A percentile compares a stretch with the other conserved stretches of the same genome.
These are phyloP conservation scores for Fraxinus albicans DNA, from an alignment of 305 asterid species.

Conservation along the genomic window DNA sequence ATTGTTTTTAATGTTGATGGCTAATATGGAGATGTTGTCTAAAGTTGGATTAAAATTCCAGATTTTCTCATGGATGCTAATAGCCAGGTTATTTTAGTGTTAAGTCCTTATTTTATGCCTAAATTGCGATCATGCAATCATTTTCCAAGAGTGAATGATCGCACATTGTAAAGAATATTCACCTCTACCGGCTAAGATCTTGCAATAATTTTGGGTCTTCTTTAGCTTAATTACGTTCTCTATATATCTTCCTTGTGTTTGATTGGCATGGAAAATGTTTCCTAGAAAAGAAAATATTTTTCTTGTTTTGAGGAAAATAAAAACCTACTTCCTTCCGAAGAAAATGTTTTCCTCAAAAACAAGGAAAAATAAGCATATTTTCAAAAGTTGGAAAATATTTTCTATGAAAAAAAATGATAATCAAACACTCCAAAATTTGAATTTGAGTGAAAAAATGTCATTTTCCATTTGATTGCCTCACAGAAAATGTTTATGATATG, in stretches of 20 bases:
- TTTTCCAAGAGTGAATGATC: neutral
- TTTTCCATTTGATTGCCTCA: neutral
- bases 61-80: constrained; percentile 16
- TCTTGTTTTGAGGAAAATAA: neutral
- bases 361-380: too few relatives aligned
- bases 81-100: constrained; percentile 8
- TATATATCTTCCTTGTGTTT: neutral
- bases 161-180: neutral
- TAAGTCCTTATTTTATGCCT: constrained; percentile 12
- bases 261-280: neutral
- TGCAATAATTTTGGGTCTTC: neutral
- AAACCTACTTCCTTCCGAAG: neutral
- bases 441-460: neutral
- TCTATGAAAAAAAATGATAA: neutral
- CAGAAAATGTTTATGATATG: neutral
- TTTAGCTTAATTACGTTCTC: neutral
- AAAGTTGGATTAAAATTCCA: constrained; percentile 4
- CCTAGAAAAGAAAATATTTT: too few relatives aligned
- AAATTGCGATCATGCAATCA: neutral
- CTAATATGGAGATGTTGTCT: neutral
- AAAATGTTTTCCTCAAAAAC: neutral
- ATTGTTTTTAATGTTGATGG: constrained; percentile 1
- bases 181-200: neutral
- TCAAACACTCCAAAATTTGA: neutral
- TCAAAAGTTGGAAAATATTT: neutral